A percentile compares a stretch with the other conserved stretches of the same genome.
Evolutionary conservation across 106 monocot genomes (phyloP).

Genomic region (Dendrobium huoshanense): DNA sequence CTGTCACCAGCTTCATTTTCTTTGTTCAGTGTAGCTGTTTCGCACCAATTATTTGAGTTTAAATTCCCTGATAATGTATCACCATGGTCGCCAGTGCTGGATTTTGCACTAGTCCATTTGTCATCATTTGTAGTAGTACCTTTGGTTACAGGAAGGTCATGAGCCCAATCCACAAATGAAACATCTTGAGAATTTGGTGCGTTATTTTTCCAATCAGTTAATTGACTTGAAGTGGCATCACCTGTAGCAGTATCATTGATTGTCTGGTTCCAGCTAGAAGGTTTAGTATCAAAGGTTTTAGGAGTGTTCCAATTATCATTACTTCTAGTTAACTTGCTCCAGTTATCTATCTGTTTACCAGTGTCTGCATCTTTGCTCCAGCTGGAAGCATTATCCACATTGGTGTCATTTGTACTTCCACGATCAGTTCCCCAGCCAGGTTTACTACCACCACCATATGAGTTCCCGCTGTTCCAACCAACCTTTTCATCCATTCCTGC

Average conservation of each 20-base stretch:
- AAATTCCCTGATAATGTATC: neutral
- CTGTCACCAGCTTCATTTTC: neutral
- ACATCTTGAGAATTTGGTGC: neutral
- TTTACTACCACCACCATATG: neutral
- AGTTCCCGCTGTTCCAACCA: neutral
- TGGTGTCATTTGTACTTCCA: conserved; percentile 1
- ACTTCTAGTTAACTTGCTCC: neutral
- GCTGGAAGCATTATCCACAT: neutral
- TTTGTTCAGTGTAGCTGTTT: conserved; percentile 4
- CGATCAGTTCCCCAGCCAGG: conserved; percentile 7
- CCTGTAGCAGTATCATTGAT: too few relatives aligned
- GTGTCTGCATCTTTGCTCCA: neutral
- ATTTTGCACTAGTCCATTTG: neutral
- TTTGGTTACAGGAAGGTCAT: neutral
- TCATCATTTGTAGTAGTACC: neutral
- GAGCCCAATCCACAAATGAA: conserved; percentile 4
- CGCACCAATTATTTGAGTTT: neutral
- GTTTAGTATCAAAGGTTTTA: neutral
- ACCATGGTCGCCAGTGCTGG: neutral
- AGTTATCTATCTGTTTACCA: neutral
- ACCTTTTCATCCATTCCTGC: neutral
- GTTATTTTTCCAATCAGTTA: neutral
- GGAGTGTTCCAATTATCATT: conserved; percentile 5
- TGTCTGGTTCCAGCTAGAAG: neutral
- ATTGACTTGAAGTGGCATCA: neutral